Base-by-base conservation (phyloP, 805 yeast species). In the Torulaspora indica region DNA sequence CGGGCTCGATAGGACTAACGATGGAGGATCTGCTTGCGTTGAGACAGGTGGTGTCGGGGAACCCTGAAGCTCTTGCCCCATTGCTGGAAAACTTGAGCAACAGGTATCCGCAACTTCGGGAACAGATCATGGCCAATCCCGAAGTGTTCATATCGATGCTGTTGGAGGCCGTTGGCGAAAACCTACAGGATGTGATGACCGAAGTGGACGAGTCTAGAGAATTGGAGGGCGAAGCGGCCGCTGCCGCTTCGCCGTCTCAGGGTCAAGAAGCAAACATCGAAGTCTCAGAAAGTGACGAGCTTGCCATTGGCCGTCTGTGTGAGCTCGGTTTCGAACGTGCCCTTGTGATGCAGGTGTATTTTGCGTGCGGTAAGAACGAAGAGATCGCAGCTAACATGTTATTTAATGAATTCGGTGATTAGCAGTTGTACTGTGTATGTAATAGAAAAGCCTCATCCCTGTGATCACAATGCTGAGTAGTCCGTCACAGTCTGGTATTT, bases 311-410 rank as follows among this genome's bases (percentile, higher is more conserved):
- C 51, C 79, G 98, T 62, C 75, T 93, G 53, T 84, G 95, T 64
- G 97, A 85, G 66, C 74, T 93, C 53, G 98, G 98, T 0, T 93
- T 93, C 58, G 96, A 88, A 54, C 78, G 96, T 54, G 76, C 82
- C 54, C 71, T 84, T 45, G 98, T 86, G 35, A 79, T 89, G 48
- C 96, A 90, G 71, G 95, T 95, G 24, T 93, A 87, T 70, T 82
- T 93, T 75, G 98, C 98, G 33, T 93, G 98, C 68, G 98, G 93
- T 60, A 91, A 89, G 70, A 88, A 93, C 68, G 98, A 93, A 71
- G 96, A 91, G 71, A 77, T 87, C 58, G 89, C 98, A 34, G 98
- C 98, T 17, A 93, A 93, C 70, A 78, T 88, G 60, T 73, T 93
- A 56, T 85, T 93, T 60, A 76, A 75, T 59, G 82, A 77, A 48